Evolutionary conservation across 2,329 filamentous ascomycete species (phyloP).

Genomic region (Fusarium sp.): DNA sequence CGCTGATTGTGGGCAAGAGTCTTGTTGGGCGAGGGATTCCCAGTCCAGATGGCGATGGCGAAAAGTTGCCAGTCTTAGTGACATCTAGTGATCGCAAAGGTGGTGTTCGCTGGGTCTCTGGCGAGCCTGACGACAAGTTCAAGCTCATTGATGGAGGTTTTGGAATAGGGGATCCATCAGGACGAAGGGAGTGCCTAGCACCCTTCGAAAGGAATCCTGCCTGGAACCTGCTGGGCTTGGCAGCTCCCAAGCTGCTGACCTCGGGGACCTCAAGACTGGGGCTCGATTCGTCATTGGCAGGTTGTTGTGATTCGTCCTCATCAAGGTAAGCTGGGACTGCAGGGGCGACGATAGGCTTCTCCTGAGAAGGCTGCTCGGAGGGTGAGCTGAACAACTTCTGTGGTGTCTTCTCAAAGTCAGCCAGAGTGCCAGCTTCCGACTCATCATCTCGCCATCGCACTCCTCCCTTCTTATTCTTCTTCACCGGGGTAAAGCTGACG

Average conservation of each 20-base stretch:
- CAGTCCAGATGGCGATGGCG: conserved; percentile 52
- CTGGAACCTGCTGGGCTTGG: conserved; percentile 80
- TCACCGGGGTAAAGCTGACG: conserved; percentile 82
- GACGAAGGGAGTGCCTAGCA: conserved; percentile 51
- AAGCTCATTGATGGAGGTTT: conserved; percentile 64
- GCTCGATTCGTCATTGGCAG: conserved; percentile 59
- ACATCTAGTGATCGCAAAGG: conserved; percentile 61
- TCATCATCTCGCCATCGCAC: conserved; percentile 95
- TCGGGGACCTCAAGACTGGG: conserved; percentile 65
- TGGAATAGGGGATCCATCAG: conserved; percentile 68
- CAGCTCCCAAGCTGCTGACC: conserved; percentile 41
- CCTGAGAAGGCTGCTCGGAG: conserved; percentile 53
- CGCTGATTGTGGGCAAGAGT: conserved; percentile 50
- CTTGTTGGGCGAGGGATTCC: conserved; percentile 47
- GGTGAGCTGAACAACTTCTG: conserved; percentile 67
- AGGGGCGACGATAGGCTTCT: conserved; percentile 49
- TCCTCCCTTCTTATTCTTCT: conserved; percentile 75
- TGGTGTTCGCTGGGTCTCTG: conserved; percentile 46
- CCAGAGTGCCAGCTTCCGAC: conserved; percentile 79
- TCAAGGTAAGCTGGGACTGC: conserved; percentile 34
- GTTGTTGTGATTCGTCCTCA: conserved; percentile 19
- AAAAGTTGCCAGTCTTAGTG: conserved; percentile 59
- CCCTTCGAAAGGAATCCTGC: conserved; percentile 79
- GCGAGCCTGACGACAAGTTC: conserved; percentile 59
- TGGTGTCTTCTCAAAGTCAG: conserved; percentile 91